Base-by-base conservation (phyloP, 1,284 basidiomycete genomes). In the Ceratobasidium papillatum region DNA sequence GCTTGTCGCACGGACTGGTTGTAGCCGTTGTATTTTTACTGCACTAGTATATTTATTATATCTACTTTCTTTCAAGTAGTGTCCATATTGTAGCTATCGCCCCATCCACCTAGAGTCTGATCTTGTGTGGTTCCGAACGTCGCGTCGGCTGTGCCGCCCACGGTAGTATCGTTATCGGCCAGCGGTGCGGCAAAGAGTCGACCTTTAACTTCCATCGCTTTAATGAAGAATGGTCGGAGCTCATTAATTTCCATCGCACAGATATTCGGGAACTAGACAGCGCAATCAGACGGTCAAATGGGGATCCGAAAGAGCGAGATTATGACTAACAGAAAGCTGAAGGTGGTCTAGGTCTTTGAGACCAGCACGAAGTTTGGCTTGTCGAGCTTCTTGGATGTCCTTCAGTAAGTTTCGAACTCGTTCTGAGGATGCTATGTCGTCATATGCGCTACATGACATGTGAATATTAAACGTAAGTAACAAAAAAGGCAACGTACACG, bases 191-290 rank as follows among this genome's bases (percentile, higher is more conserved):
- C 41, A 52, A 71, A 74, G 30, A 80, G 74, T 66, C 77, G 77
- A 14, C 71, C 69, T 76, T 94, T 83, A 72, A 93, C 84, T 65
- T 88, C 86, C 93, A 95, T 95, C 0, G 93, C 89, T 79, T 90
- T 90, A 66, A 94, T 86, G 78, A 97, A 94, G 85, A 95, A 94
- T 1, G 95, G 94, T 63, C 94, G 88, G 77, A 97, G 91, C 82
- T 97, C 95, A 82, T 94, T 94, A 82, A 98, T 91, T 81, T 98
- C 95, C 89, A 96, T 91, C 0, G 94, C 90, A 74, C 91, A 94
- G 30, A 97, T 84, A 79, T 95, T 94, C 2, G 93, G 90, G 76
- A 96, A 86, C 95, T 96, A 79, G 38, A 34, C n/a, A 25, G 22
- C 32, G 9, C 34, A 61, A 61, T 22, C 19, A 54, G 1, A 3